phyloP scores from a whole-genome alignment of 768 basidiomycete species.

The Sistotremastrum suecicum region DNA sequence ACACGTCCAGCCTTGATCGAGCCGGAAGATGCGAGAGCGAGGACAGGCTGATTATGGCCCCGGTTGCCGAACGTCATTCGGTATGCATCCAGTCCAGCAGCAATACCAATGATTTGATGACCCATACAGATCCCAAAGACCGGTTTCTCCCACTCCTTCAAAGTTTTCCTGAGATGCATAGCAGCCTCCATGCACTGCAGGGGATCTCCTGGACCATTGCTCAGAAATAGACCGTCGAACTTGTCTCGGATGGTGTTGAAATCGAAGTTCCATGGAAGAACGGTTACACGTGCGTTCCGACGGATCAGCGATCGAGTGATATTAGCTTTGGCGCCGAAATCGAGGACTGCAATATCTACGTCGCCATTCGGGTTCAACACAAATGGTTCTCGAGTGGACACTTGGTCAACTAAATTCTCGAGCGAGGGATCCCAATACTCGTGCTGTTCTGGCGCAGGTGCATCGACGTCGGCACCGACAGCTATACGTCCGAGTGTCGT shows the following conservation, averaged over 20 bases:
- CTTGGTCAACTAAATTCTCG: conserved; percentile 90
- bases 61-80: conserved; percentile 99
- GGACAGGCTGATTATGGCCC: conserved; percentile 96
- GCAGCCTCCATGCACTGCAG: conserved; percentile 78
- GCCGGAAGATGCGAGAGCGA: conserved; percentile 86
- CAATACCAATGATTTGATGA: conserved; percentile 95
- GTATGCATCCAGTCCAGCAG: conserved; percentile 91
- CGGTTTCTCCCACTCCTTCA: conserved; percentile 84
- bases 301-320: conserved; percentile 86
- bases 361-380: conserved; percentile 76
- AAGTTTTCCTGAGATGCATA: conserved; percentile 61
- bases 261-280: conserved; percentile 95
- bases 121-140: conserved; percentile 99
- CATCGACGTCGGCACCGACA: conserved; percentile 55
- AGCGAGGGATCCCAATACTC: conserved; percentile 88
- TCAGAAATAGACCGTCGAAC: conserved; percentile 89
- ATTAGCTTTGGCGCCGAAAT: conserved; percentile 97
- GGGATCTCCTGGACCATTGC: conserved; percentile 96
- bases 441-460: conserved; percentile 40
- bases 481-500: conserved; percentile 90
- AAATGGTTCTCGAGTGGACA: conserved; percentile 77
- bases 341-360: conserved; percentile 87
- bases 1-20: conserved; percentile 93
- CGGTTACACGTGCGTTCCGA: conserved; percentile 84
- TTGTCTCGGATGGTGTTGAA: conserved; percentile 85